Conservation (phyloP, 495 filamentous ascomycete genomes). For the Hapsidospora chrysogenum region DNA sequence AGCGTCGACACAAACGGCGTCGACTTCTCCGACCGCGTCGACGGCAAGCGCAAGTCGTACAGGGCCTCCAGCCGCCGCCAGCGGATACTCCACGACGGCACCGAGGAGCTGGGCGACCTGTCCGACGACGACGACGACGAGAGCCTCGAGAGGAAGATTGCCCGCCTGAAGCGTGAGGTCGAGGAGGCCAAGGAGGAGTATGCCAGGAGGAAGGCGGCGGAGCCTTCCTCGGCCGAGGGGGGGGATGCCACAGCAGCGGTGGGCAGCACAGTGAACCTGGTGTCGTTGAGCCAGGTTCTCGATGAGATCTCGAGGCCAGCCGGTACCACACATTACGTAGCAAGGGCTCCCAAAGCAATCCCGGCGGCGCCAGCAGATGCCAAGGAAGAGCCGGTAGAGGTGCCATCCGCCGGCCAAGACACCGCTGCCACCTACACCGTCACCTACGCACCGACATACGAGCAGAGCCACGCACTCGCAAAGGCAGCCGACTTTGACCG, state of each 20-base stretch:
- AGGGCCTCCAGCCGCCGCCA: slow-evolving; percentile 49
- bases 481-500: slow-evolving; percentile 79
- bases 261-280: slow-evolving; percentile 16
- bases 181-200: slow-evolving; percentile 61
- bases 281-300: slow-evolving; percentile 47
- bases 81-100: slow-evolving; percentile 39
- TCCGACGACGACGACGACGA: slow-evolving; percentile 55
- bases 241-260: background rate
- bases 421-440: slow-evolving; percentile 30
- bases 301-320: slow-evolving; percentile 29
- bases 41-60: slow-evolving; percentile 64
- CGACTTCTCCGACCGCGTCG: slow-evolving; percentile 72
- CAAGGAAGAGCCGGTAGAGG: slow-evolving; percentile 3
- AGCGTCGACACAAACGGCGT: slow-evolving; percentile 56
- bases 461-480: slow-evolving; percentile 48
- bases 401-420: slow-evolving; percentile 4
- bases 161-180: slow-evolving; percentile 59
- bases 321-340: too few relatives aligned
- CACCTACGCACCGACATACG: slow-evolving; percentile 37
- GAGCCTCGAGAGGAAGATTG: slow-evolving; percentile 56
- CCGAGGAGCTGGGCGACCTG: slow-evolving; percentile 46
- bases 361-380: slow-evolving; percentile 1
- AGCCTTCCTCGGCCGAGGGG: slow-evolving; percentile 6
- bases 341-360: background rate
- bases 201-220: slow-evolving; percentile 27